These are phyloP conservation scores for Tritrichomonas musculus DNA, from an alignment of 208 protist genomes.

Conservation along the genomic window DNA sequence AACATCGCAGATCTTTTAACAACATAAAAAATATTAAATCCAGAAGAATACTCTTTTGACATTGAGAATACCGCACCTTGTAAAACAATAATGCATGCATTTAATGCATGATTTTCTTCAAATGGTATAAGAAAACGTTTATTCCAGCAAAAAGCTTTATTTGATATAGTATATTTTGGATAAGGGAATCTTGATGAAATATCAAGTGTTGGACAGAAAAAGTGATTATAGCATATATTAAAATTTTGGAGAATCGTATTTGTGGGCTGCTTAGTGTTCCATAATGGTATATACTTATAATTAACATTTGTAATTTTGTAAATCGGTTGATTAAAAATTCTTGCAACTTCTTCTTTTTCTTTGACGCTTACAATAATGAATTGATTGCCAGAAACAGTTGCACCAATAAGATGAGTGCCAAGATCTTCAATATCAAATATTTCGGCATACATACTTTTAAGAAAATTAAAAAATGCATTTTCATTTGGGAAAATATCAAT, in stretches of 20 bases:
- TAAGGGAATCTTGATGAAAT: background rate
- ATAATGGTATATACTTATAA: background rate
- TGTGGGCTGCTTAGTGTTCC: too few species aligned
- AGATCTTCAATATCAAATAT: background rate
- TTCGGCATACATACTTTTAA: too few species aligned
- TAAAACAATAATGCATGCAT: background rate
- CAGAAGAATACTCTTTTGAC: background rate
- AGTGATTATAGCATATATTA: background rate
- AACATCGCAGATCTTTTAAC: background rate
- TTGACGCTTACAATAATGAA: background rate
- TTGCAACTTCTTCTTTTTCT: background rate
- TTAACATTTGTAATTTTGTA: background rate
- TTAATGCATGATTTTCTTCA: background rate
- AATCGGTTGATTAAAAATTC: background rate
- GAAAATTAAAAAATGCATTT: too few species aligned
- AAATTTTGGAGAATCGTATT: background rate
- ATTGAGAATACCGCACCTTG: background rate
- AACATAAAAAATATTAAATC: background rate
- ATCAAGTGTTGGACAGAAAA: background rate
- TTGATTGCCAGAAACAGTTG: background rate
- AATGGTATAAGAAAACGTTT: background rate
- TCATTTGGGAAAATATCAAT: background rate
- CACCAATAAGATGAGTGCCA: background rate
- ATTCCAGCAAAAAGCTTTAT: background rate
- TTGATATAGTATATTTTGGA: background rate